These are phyloP conservation scores for Phialophora tarda DNA, from an alignment of 2,329 filamentous ascomycete species.

Conservation along the genomic window DNA sequence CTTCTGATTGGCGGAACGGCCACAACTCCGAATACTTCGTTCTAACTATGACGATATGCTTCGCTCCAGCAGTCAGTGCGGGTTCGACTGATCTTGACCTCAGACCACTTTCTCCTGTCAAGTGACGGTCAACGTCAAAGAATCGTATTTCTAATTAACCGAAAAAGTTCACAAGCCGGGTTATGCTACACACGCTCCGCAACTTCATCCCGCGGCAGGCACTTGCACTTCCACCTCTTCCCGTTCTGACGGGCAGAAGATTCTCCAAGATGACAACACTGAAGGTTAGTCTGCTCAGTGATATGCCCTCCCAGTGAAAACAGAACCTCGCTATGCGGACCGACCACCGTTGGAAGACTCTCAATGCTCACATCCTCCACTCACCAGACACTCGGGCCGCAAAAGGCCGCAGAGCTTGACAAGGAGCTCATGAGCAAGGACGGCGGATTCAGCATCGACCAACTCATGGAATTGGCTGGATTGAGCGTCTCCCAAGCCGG, in stretches of 20 bases:
- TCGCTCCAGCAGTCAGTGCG: neutral
- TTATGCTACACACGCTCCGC: conserved; percentile 19
- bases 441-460: conserved; percentile 87
- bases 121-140: neutral
- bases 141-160: neutral
- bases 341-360: neutral
- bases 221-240: conserved; percentile 21
- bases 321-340: neutral
- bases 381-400: conserved; percentile 76
- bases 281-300: conserved; percentile 42
- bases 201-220: conserved; percentile 18
- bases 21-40: neutral
- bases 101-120: neutral
- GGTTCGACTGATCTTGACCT: neutral
- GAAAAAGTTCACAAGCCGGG: neutral
- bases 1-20: conserved; percentile 33
- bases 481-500: conserved; percentile 90
- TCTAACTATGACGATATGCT: conserved; percentile 27
- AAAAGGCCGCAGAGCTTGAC: conserved; percentile 86
- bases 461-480: conserved; percentile 95
- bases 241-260: conserved; percentile 24
- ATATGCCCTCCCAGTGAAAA: neutral
- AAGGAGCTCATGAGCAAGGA: conserved; percentile 88
- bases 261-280: conserved; percentile 48
- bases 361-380: neutral